A percentile compares a stretch with the other conserved stretches of the same genome.
phyloP scores from a whole-genome alignment of 2,329 filamentous ascomycete genomes.

The Neofusicoccum kwambonambiense region DNA sequence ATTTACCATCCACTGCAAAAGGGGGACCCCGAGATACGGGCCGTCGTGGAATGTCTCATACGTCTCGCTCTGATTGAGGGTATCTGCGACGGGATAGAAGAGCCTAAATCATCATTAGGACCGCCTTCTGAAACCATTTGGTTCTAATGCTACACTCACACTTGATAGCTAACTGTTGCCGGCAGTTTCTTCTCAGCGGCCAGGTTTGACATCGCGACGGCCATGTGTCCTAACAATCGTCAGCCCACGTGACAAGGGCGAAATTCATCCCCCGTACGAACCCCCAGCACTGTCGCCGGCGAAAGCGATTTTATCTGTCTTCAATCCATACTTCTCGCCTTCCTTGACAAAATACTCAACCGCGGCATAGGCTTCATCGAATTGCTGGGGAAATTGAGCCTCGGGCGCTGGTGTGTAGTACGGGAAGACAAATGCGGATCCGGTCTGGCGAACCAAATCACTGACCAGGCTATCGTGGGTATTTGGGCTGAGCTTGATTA shows the following conservation, averaged over 20 bases:
- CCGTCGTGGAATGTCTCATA: constrained; percentile 1
- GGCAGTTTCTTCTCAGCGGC: not conserved
- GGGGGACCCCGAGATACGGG: not conserved
- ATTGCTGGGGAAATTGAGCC: constrained; percentile 2
- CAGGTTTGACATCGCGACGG: not conserved
- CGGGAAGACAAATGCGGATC: not conserved
- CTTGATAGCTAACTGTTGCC: not conserved
- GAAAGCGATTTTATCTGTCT: not conserved
- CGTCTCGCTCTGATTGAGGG: not conserved
- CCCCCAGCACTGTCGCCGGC: constrained; percentile 5
- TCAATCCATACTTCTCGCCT: not conserved
- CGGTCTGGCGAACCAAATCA: constrained; percentile 7
- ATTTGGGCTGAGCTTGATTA: not conserved
- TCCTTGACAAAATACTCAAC: constrained; percentile 3
- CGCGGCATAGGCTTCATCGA: not conserved
- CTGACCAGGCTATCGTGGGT: constrained; percentile 12
- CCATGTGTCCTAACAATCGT: not conserved
- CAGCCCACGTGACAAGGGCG: not conserved
- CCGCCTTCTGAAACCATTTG: not conserved
- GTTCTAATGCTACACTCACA: not conserved
- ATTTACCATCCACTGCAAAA: constrained; percentile 4
- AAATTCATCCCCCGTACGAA: not conserved
- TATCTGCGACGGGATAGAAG: constrained; percentile 1
- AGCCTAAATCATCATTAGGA: not conserved
- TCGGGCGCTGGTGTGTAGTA: constrained; percentile 5